Base-by-base conservation (phyloP, 352 stramenopile genomes). In the Globisporangium spinosum region DNA sequence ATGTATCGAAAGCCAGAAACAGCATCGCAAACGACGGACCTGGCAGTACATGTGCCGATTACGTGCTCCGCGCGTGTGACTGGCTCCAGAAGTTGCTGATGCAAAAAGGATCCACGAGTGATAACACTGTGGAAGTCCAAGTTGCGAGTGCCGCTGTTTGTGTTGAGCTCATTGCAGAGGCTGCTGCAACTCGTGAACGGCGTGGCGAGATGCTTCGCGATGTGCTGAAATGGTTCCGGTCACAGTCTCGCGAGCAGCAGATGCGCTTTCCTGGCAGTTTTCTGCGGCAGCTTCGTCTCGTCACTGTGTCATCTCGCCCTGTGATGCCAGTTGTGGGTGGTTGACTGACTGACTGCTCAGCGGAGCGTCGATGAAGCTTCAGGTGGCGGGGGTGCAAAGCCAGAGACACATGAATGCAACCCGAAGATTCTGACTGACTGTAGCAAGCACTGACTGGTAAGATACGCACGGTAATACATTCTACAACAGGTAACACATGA, bases 231-330 rank as follows among this genome's bases (percentile, higher is more conserved):
- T 57, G 62, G 17, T 60, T 74, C 17, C 59, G 54, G 10, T 40
- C 12, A 5, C 59, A 65, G 34, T 54, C 69, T 34, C 32, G 43
- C 5, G 35, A 57, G 7, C 58, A 60, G n/a, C 55, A 70, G 4
- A 43, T 40, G n/a, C 35, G 43, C 5, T 29, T 74, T 6, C 23
- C 53, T 2, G 32, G 7, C 5, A 15, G 35, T 47, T 25, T 63
- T n/a, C 58, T 74, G 15, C 58, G 64, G 0, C 59, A 66, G 27
- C 38, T 74, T 22, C 64, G 69, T 2, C 53, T 71, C 13, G 53
- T 71, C 15, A 65, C 69, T 4, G 45, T 65, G 22, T 54, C 49
- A 3, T 51, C 64, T 6, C 65, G 60, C 9, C 65, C 64, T 15
- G 27, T 57, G 4, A 27, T 57, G 38, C 38, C 38, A 12, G 38